Evolutionary conservation across 192 early-diverging fungal genomes (phyloP), one percentile per base, ranked within the genome.

Genomic region (Rhizophagus sp.): DNA sequence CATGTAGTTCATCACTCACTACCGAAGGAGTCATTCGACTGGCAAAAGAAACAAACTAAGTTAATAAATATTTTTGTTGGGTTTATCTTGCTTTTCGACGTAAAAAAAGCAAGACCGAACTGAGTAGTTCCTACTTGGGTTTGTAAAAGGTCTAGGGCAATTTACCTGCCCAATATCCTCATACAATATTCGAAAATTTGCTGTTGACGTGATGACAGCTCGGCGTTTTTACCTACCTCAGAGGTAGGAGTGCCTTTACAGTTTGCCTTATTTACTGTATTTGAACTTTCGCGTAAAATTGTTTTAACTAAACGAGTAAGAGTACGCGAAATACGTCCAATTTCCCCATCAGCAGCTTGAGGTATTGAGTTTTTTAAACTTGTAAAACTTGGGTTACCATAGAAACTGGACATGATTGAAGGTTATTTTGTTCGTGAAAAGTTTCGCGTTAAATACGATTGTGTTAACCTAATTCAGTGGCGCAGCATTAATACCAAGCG

Each of bases 1-100:
- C 81, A 69, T 89, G 84, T 10, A 87, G 75, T 57, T 90, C 90
- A 78, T 93, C 91, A 13, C 85, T 79, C 3, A 87, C 82, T 19
- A 90, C 78, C 1, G 92, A 79, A 19, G 91, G 85, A 13, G 84
- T 80, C 41, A 92, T 75, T 22, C 88, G 89, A 85, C 91, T 92
- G 71, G n/a, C 4, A 33, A 9, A 50, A 62, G 25, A 68, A 3
- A 68, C 10, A 75, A 57, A 4, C 8, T 22, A 61, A 19, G 34
- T 75, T 7, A 66, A 49, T 24, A 68, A 67, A 36, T 25, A 72
- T 41, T 11, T 36, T 36, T 49, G 1, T 19, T 47, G 19, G 24
- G 25, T 11, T 73, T 10, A n/a, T 50, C 39, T 27, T 44, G 24
- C 11, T 50, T 27, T n/a, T 73, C n/a, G 5, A 44, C 2, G 3